Evolutionary conservation across 192 early-diverging fungal genomes (phyloP), one percentile per base, ranked within the genome.

Genomic region (Podila epicladia): DNA sequence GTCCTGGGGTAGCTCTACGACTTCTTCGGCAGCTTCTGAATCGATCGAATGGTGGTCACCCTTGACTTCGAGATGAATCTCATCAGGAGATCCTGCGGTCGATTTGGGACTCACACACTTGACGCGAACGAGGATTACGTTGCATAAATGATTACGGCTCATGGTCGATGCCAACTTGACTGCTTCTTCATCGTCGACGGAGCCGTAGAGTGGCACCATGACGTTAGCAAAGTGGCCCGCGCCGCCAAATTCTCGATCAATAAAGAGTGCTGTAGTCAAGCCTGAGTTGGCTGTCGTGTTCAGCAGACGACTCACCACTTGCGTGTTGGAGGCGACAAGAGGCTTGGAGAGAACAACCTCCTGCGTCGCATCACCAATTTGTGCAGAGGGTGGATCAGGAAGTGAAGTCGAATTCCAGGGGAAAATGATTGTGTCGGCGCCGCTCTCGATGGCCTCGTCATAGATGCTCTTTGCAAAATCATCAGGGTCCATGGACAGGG

Each of bases 401-500:
- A 80, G 71, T 9, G 77, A 68, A 15, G 66, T 73, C 17, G 85
- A 85, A 69, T 85, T 87, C 74, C 88, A 92, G 9, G 94, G 93
- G 32, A 97, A 75, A n/a, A 96, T 71, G 38, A 96, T 87, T 35
- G 93, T 67, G 67, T 93, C 87, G 1, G 88, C 86, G 6, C 85
- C 72, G 19, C 86, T 75, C n/a, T 89, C 84, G 1, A 67, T 45
- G 1, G 89, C 87, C 57, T 87, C 86, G 22, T 89, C 85, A 2
- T 84, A 66, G 11, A 97, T 88, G 38, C 89, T 88, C 26, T 87
- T 76, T 26, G 90, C 88, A 85, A 95, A 97, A 48, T 94, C 92
- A 48, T 90, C 85, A 12, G 82, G 82, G 38, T 80, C 71, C 13
- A 88, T 73, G 15, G 88, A 77, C 32, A 96, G 82, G 20, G 82